Evolutionary conservation across 169 alveolate species (phyloP), one percentile per base, ranked within the genome.

Genomic region (Babesia bigemina): DNA sequence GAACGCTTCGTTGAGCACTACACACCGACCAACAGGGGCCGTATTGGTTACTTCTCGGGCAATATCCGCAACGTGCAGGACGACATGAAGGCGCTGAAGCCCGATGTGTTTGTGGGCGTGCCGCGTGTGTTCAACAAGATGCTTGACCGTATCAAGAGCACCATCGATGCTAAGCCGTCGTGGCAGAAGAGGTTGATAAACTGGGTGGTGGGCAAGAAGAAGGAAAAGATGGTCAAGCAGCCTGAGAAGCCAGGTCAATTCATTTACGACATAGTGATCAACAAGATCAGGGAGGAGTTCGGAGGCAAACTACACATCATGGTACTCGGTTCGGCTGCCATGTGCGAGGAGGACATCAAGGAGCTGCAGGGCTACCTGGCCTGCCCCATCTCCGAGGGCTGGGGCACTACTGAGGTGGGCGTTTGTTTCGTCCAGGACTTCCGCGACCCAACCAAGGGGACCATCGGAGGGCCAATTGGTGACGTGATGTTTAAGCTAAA

Each of bases 11-110:
- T 92, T 39, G 94, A 92, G 72, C 95, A 75, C 60, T 83, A 86
- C 26, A 42, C 76, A 0, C 58, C 74, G 16, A 48, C 84, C 26
- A 70, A 85, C 52, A 94, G 93, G 55, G 91, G 93, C 6, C 76
- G 88, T 61, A 93, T 95, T 44, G 98, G 98, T 7, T 96, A 95
- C 65, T 95, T 91, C 77, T 76, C 95, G 24, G 98, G 98, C 21
- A 75, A 94, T 73, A 89, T 95, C 44, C 57, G 85, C 71, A 93
- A 92, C 45, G 17, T 96, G 21, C 83, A 90, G 50, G 95, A 92
- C n/a, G 99, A 96, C 62, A 75, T 90, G 17, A 61, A 86, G 24
- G 84, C 82, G 26, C 81, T 86, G 63, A 76, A 84, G 58, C 94
- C 94, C 33, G 70, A 75, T 16, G 53, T 86, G 44, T 49, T 90